phyloP scores from a whole-genome alignment of 176 grass and related monocot genomes.

The Bothriochloa decipiens region DNA sequence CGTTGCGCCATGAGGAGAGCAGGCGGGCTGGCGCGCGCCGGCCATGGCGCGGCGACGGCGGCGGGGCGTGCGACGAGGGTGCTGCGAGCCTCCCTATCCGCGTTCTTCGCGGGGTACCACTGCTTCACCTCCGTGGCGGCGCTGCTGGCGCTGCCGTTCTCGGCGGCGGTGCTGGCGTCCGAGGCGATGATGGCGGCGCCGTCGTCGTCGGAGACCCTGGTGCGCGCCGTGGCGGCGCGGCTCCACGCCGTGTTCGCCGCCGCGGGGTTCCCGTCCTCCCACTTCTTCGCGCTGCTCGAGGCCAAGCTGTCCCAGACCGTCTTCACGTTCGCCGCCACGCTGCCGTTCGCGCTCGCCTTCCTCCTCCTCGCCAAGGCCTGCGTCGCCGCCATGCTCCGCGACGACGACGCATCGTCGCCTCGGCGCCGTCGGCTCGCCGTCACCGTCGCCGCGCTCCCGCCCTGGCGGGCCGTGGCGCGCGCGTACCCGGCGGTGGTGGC shows the following conservation, averaged over 20 bases:
- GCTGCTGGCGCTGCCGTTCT: slow-evolving; percentile 62
- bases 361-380: slow-evolving; percentile 76
- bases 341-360: slow-evolving; percentile 74
- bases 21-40: slow-evolving; percentile 1
- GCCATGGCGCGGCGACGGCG: slow-evolving; percentile 27
- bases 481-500: slow-evolving; percentile 60
- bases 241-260: slow-evolving; percentile 71
- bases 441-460: slow-evolving; percentile 23
- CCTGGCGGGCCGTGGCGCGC: slow-evolving; percentile 18
- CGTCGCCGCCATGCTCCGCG: slow-evolving; percentile 56
- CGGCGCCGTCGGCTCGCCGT: too few relatives aligned
- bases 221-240: slow-evolving; percentile 50
- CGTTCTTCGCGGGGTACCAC: slow-evolving; percentile 73
- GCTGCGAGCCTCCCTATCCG: slow-evolving; percentile 50
- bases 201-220: slow-evolving; percentile 4
- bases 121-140: slow-evolving; percentile 78
- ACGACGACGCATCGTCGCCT: background rate
- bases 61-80: slow-evolving; percentile 58
- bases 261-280: slow-evolving; percentile 64
- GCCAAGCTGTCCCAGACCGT: slow-evolving; percentile 82
- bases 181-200: slow-evolving; percentile 34
- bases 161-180: slow-evolving; percentile 59
- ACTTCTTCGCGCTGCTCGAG: slow-evolving; percentile 75
- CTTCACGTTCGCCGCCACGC: slow-evolving; percentile 60
- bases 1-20: slow-evolving; percentile 22